Conservation (phyloP, 2,329 filamentous ascomycete genomes). For the Arthrobotrys entomopaga region DNA sequence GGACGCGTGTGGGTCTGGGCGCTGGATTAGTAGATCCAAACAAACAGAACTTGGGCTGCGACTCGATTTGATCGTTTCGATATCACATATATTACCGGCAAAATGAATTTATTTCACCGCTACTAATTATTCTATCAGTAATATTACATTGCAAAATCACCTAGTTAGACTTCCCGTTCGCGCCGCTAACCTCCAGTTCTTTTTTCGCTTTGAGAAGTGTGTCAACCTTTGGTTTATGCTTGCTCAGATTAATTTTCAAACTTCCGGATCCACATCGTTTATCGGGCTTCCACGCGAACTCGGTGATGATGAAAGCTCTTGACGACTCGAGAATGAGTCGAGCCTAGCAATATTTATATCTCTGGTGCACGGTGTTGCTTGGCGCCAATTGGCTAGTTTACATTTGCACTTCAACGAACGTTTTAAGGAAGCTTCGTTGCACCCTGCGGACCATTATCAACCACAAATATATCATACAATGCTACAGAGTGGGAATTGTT, state of each 20-base stretch:
- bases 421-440: constrained; percentile 60
- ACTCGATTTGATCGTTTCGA: too few relatives aligned
- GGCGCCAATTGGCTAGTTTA: too few relatives aligned
- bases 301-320: constrained; percentile 76
- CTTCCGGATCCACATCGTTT: constrained; percentile 68
- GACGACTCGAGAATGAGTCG: constrained; percentile 77
- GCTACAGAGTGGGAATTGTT: constrained; percentile 61
- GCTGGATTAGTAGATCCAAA: too few relatives aligned
- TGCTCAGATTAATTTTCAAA: constrained; percentile 66
- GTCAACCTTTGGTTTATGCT: constrained; percentile 65
- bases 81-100: too few relatives aligned
- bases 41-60: too few relatives aligned
- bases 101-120: too few relatives aligned
- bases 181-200: constrained; percentile 50
- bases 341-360: constrained; percentile 69
- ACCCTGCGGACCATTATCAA: constrained; percentile 34
- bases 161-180: constrained; percentile 21
- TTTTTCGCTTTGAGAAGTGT: constrained; percentile 65
- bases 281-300: constrained; percentile 71
- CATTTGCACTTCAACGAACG: constrained; percentile 60
- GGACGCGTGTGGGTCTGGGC: too few relatives aligned
- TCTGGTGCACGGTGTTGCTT: too few relatives aligned
- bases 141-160: neutral
- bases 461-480: constrained; percentile 57
- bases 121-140: neutral